These are phyloP conservation scores for Thalassiosira livingstoniorum DNA, from an alignment of 352 stramenopile species.

Conservation along the genomic window DNA sequence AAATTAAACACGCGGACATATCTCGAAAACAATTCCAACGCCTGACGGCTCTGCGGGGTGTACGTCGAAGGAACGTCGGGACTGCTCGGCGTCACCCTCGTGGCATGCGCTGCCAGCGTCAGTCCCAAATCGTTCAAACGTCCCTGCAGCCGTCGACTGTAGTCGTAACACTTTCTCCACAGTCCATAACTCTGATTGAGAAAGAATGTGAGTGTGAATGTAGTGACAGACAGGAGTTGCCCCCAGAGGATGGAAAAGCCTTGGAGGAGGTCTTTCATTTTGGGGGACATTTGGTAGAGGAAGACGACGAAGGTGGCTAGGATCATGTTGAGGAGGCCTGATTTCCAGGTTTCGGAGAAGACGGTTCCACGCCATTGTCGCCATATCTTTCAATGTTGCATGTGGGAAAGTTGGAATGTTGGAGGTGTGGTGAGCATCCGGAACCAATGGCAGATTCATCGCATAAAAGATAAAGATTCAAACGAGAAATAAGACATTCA, in stretches of 20 bases:
- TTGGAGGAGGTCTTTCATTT: slow-evolving; percentile 59
- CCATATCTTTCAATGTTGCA: slow-evolving; percentile 83
- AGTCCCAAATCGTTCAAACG: slow-evolving; percentile 85
- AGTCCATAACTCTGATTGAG: slow-evolving; percentile 86
- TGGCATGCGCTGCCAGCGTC: slow-evolving; percentile 81
- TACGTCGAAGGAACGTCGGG: slow-evolving; percentile 72
- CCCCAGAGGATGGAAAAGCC: slow-evolving; percentile 83
- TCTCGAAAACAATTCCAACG: slow-evolving; percentile 79
- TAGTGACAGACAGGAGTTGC: slow-evolving; percentile 82
- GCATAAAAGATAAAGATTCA: neutral
- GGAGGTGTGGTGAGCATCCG: neutral
- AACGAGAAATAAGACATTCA: neutral
- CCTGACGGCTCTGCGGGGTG: slow-evolving; percentile 71
- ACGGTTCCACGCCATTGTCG: slow-evolving; percentile 84
- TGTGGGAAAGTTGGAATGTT: too few relatives aligned
- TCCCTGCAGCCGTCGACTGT: slow-evolving; percentile 80
- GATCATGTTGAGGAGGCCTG: slow-evolving; percentile 76
- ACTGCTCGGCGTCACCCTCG: slow-evolving; percentile 52
- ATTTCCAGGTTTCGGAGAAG: slow-evolving; percentile 85
- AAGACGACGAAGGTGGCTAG: slow-evolving; percentile 72
- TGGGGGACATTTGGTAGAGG: slow-evolving; percentile 68
- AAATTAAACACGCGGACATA: slow-evolving; percentile 87
- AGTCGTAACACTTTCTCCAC: slow-evolving; percentile 85
- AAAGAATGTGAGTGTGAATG: slow-evolving; percentile 87
- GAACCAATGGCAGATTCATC: neutral